Conservation (phyloP, 805 yeast species). For the Saturnispora dispora region DNA sequence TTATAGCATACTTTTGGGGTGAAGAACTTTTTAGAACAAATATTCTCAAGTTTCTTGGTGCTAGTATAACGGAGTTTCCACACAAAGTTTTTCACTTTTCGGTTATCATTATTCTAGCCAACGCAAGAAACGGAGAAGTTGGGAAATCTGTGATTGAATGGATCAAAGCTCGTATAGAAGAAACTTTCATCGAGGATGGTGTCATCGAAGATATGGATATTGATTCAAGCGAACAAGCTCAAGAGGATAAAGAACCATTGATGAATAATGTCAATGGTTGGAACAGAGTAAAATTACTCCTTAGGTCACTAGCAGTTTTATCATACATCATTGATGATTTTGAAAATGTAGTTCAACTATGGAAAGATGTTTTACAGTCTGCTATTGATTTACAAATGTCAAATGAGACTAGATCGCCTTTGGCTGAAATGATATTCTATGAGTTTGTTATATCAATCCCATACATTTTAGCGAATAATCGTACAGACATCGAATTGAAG, state of each 20-base stretch:
- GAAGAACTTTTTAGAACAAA: conserved; percentile 52
- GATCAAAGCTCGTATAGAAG: conserved; percentile 56
- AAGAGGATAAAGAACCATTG: conserved; percentile 12
- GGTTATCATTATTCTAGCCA: conserved; percentile 55
- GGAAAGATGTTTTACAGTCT: conserved; percentile 42
- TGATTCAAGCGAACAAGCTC: conserved; percentile 8
- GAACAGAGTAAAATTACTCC: conserved; percentile 58
- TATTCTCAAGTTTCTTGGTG: conserved; percentile 53
- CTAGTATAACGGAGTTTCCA: conserved; percentile 80
- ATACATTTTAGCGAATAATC: conserved; percentile 29
- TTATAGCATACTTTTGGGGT: conserved; percentile 44
- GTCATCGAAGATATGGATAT: conserved; percentile 5
- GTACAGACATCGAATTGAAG: conserved; percentile 22
- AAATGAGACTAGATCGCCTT: conserved; percentile 36
- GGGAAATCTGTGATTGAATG: conserved; percentile 64
- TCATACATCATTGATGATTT: conserved; percentile 46
- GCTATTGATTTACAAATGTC: conserved; percentile 49
- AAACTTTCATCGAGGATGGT: conserved; percentile 29
- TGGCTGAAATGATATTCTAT: conserved; percentile 62
- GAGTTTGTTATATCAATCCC: conserved; percentile 58
- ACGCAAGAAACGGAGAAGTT: conserved; percentile 51
- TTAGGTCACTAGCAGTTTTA: conserved; percentile 63
- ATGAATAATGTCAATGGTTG: conserved; percentile 44
- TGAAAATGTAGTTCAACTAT: conserved; percentile 36
- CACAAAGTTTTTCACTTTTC: conserved; percentile 74